Evolutionary conservation across 345 rosid species (phyloP).

Genomic region (Cardamine chenopodiifolia): DNA sequence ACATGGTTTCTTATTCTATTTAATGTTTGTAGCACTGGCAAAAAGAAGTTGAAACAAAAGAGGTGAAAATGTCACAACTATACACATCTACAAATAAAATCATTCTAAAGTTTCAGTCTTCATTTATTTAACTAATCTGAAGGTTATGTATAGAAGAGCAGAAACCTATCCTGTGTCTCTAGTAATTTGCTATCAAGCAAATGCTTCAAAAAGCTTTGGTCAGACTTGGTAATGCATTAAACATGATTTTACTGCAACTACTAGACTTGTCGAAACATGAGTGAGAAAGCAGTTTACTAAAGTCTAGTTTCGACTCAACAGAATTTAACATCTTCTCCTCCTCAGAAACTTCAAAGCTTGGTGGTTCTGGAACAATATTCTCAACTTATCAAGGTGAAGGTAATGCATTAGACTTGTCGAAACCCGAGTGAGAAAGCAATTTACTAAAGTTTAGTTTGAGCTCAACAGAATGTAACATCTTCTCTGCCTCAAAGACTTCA

Average conservation of each 20-base stretch:
- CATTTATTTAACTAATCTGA: neutral
- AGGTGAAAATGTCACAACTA: neutral
- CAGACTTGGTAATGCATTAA: neutral
- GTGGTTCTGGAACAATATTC: constrained; percentile 11
- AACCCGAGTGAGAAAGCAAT: neutral
- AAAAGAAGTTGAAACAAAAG: neutral
- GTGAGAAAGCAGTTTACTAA: neutral
- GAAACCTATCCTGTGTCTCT: neutral
- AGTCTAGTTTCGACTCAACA: neutral
- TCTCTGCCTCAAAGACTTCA: neutral
- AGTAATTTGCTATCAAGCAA: neutral
- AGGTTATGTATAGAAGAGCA: neutral
- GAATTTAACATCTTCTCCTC: neutral
- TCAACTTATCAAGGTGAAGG: neutral
- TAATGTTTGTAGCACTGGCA: neutral
- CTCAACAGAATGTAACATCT: neutral
- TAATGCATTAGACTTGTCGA: neutral
- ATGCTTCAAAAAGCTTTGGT: constrained; percentile 2
- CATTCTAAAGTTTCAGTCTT: neutral
- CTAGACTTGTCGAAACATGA: neutral
- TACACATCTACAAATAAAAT: constrained; percentile 4
- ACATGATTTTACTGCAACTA: neutral
- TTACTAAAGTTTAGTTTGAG: neutral
- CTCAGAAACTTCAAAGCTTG: neutral
- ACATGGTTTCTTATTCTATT: neutral